Evolutionary conservation across 2,329 filamentous ascomycete species (phyloP), one percentile per base, ranked within the genome.

Genomic region (Calonectria ilicicola): DNA sequence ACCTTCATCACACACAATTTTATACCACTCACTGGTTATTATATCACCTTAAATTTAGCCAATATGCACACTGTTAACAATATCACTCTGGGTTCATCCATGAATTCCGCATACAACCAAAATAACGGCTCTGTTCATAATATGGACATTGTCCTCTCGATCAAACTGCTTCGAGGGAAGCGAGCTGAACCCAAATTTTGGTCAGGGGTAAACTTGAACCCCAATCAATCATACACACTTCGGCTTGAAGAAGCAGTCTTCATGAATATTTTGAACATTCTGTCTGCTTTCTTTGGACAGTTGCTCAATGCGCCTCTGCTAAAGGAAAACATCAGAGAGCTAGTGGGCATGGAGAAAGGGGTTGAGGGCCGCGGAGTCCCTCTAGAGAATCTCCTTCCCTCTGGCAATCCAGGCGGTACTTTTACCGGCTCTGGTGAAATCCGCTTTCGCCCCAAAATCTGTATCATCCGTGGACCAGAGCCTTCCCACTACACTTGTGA

Each of bases 391-490:
- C 89, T 89, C 68, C 82, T 81, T 1, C 82, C 89, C 2, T 85
- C 85, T 0, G 77, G 56, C 2, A 75, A 89, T 17, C 78, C 76
- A 10, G 49, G 76, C 0, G 79, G 75, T 7, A 85, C 89, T 26
- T 65, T 81, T 8, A 68, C 78, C 15, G 83, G 82, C 21, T 80
- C 84, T 3, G 63, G 77, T 14, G 78, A 81, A 26, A 69, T 89
- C 29, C 84, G 89, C 68, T 73, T 80, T 10, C 86, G 86, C 4
- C 78, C 75, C 9, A 91, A 91, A 0, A 87, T 93, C 74, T 86
- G 86, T 62, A 84, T 92, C 10, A 79, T 93, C 46, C 86, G 87
- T 6, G 91, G 91, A 3, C 81, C 93, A 1, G 84, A 87, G 17
- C 83, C 87, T 1, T 77, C 81, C 2, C 82, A 80, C 2, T 89